A percentile compares a stretch with the other conserved stretches of the same genome.
phyloP scores from a whole-genome alignment of 805 yeast species.

The Brettanomyces naardenensis region DNA sequence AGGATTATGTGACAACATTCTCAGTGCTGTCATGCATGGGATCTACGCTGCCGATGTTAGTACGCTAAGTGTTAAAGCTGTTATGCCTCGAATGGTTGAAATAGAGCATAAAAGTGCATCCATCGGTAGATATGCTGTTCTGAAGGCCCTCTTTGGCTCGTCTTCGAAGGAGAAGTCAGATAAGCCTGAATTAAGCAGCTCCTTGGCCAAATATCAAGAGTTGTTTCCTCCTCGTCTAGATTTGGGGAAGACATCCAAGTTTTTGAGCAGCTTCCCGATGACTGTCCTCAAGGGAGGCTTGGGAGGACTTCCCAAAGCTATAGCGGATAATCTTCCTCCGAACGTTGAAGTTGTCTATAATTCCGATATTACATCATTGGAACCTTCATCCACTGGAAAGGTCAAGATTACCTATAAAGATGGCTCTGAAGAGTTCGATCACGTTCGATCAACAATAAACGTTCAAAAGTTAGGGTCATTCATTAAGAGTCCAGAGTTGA shows the following conservation, averaged over 20 bases:
- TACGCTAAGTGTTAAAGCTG: conserved; percentile 55
- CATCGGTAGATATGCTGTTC: conserved; percentile 36
- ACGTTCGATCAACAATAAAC: conserved; percentile 52
- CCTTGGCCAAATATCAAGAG: conserved; percentile 31
- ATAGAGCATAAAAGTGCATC: conserved; percentile 58
- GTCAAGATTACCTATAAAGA: conserved; percentile 9
- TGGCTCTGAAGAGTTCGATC: conserved; percentile 32
- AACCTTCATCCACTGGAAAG: conserved; percentile 11
- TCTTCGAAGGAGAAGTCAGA: neutral
- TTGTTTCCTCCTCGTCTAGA: conserved; percentile 33
- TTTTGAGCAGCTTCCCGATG: conserved; percentile 53
- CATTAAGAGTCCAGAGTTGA: conserved; percentile 14
- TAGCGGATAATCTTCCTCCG: conserved; percentile 31
- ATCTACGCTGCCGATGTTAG: conserved; percentile 82
- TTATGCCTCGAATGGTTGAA: conserved; percentile 46
- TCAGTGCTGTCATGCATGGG: conserved; percentile 83
- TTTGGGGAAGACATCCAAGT: conserved; percentile 27
- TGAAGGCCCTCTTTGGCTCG: conserved; percentile 1
- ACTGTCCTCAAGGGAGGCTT: conserved; percentile 49
- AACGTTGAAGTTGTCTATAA: conserved; percentile 35
- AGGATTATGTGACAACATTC: conserved; percentile 42
- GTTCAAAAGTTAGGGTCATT: conserved; percentile 32
- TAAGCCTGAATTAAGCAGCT: conserved; percentile 14
- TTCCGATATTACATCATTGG: conserved; percentile 15
- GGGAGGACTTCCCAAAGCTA: conserved; percentile 38